A percentile compares a stretch with the other conserved stretches of the same genome.
These are phyloP conservation scores for Ophiocordyceps unilateralis DNA, from an alignment of 2,329 filamentous ascomycete genomes.

Conservation along the genomic window DNA sequence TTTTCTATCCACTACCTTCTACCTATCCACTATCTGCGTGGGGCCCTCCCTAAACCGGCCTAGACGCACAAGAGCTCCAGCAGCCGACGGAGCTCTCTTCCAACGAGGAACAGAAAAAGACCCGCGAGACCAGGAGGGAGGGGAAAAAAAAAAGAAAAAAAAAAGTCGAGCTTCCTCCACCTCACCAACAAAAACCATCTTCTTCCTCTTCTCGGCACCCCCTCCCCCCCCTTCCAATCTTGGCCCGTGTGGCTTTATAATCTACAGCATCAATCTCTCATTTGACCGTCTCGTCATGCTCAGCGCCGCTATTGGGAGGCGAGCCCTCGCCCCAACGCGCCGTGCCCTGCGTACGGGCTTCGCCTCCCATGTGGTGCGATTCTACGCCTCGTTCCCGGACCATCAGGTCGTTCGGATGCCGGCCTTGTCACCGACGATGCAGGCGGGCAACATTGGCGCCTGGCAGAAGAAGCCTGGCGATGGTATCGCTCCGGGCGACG, in stretches of 20 bases:
- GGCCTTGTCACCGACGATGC: constrained; percentile 95
- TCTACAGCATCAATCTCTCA: background rate
- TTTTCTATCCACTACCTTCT: too few relatives aligned
- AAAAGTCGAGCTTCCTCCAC: constrained; percentile 11
- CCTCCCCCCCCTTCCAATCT: background rate
- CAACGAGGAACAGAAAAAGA: too few relatives aligned
- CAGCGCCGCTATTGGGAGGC: constrained; percentile 46
- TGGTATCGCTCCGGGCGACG: constrained; percentile 72
- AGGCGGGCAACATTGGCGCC: constrained; percentile 80
- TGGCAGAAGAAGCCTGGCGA: constrained; percentile 99
- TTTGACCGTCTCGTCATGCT: constrained; percentile 31
- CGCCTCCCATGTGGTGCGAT: constrained; percentile 39
- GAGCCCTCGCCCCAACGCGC: constrained; percentile 34
- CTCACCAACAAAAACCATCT: background rate
- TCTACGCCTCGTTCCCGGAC: constrained; percentile 72
- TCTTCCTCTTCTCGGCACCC: background rate
- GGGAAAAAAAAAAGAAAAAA: constrained; percentile 16
- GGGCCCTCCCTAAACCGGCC: constrained; percentile 10
- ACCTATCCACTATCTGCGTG: background rate
- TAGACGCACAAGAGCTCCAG: constrained; percentile 14
- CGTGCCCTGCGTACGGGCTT: constrained; percentile 32
- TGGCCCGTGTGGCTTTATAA: background rate
- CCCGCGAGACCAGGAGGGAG: background rate
- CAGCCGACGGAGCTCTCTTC: constrained; percentile 19
- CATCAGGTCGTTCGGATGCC: constrained; percentile 97